Conservation (phyloP, 1,139 yeast species). For the Wickerhamomyces sp. region DNA sequence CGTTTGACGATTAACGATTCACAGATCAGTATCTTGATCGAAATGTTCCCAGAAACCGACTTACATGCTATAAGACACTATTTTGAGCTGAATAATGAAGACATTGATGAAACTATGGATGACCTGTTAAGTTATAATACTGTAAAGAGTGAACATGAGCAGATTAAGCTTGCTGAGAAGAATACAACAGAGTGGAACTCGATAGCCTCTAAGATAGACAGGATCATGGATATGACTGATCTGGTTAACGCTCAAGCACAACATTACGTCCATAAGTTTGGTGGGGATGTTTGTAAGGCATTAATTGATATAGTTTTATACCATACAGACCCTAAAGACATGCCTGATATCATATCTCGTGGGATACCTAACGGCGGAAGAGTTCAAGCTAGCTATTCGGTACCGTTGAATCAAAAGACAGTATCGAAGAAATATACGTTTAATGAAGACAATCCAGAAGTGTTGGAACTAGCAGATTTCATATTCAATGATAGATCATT, state of each 20-base stretch:
- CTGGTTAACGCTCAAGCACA: neutral
- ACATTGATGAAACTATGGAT: neutral
- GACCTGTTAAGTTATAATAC: neutral
- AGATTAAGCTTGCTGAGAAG: neutral
- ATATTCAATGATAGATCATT: constrained; percentile 9
- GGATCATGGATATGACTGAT: neutral
- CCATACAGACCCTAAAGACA: neutral
- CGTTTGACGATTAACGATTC: no score
- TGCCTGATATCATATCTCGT: neutral
- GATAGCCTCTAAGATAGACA: neutral
- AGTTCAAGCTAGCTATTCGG: constrained; percentile 6
- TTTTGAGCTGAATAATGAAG: neutral
- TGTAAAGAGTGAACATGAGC: neutral
- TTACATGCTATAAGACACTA: neutral
- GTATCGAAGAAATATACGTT: constrained; percentile 2
- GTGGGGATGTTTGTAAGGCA: neutral
- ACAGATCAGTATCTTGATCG: neutral
- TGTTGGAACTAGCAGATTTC: constrained; percentile 12
- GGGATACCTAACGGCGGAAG: constrained; percentile 10
- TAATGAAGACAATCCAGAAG: constrained; percentile 11
- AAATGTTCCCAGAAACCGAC: constrained; percentile 1
- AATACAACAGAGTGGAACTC: neutral
- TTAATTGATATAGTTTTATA: neutral
- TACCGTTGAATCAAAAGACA: neutral
- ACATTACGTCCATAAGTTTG: neutral